Evolutionary conservation across 257 asterid genomes (phyloP).

Genomic region (Fraxinus pennsylvanica): DNA sequence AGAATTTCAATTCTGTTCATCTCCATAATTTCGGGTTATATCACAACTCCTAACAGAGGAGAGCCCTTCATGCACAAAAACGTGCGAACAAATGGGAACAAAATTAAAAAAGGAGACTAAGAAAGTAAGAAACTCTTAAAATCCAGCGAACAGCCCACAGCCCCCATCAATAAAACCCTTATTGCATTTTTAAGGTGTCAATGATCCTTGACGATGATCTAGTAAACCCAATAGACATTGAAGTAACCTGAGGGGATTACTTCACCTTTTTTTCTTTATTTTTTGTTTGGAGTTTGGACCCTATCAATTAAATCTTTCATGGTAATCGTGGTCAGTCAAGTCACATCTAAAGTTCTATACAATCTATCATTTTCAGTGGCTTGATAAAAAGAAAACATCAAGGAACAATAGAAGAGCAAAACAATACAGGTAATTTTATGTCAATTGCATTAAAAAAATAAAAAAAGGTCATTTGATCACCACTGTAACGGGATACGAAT

Average conservation of each 20-base stretch:
- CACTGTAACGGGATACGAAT: background rate
- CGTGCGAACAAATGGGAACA: background rate
- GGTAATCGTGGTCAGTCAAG: background rate
- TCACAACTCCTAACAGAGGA: background rate
- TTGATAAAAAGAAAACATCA: background rate
- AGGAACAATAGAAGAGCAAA: background rate
- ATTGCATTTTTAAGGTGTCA: background rate
- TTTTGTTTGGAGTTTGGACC: background rate
- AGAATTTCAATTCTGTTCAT: background rate
- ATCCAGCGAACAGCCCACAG: background rate
- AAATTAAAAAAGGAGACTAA: background rate
- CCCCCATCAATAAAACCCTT: background rate
- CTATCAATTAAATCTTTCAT: background rate
- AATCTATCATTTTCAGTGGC: background rate
- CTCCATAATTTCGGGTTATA: background rate
- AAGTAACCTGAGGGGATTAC: background rate
- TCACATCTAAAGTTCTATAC: background rate
- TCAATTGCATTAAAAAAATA: background rate
- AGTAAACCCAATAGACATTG: background rate
- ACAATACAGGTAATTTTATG: background rate
- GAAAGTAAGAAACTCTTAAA: background rate
- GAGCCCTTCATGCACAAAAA: background rate
- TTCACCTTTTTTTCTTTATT: background rate
- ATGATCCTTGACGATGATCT: background rate
- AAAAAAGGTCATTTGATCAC: background rate